Evolutionary conservation across 2,329 filamentous ascomycete species (phyloP).

Genomic region (Sclerotinia borealis): DNA sequence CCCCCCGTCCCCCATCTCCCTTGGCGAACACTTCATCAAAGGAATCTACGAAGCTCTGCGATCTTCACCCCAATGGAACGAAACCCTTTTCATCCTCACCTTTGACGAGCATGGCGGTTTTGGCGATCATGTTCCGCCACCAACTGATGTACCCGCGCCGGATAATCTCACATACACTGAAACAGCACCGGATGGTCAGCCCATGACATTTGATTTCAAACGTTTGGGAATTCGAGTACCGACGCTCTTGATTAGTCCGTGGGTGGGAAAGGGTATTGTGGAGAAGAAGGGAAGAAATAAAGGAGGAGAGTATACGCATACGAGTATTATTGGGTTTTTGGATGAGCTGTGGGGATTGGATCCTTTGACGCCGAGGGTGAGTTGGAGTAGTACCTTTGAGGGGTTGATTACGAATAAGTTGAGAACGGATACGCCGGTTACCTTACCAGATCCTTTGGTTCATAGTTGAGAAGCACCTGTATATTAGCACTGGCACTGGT

Average conservation of each 20-base stretch:
- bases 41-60: constrained; percentile 41
- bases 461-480: constrained; percentile 7
- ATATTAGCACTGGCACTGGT: background rate
- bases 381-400: constrained; percentile 25
- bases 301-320: constrained; percentile 39
- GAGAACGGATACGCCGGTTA: constrained; percentile 24
- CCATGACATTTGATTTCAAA: constrained; percentile 37
- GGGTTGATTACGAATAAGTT: constrained; percentile 23
- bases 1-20: constrained; percentile 38
- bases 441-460: constrained; percentile 21
- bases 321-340: constrained; percentile 39
- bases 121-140: constrained; percentile 41
- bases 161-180: constrained; percentile 35
- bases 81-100: constrained; percentile 42
- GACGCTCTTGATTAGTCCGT: constrained; percentile 39
- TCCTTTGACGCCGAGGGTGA: constrained; percentile 23
- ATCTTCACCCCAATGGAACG: constrained; percentile 40
- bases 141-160: constrained; percentile 35
- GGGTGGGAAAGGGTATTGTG: constrained; percentile 38
- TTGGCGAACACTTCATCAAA: constrained; percentile 41
- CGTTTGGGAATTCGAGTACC: constrained; percentile 40
- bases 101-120: constrained; percentile 45
- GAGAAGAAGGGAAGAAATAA: constrained; percentile 36
- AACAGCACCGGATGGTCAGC: constrained; percentile 32
- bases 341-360: constrained; percentile 37